Evolutionary conservation across 148 eudicot species (phyloP).

Genomic region (Simmondsia chinensis): DNA sequence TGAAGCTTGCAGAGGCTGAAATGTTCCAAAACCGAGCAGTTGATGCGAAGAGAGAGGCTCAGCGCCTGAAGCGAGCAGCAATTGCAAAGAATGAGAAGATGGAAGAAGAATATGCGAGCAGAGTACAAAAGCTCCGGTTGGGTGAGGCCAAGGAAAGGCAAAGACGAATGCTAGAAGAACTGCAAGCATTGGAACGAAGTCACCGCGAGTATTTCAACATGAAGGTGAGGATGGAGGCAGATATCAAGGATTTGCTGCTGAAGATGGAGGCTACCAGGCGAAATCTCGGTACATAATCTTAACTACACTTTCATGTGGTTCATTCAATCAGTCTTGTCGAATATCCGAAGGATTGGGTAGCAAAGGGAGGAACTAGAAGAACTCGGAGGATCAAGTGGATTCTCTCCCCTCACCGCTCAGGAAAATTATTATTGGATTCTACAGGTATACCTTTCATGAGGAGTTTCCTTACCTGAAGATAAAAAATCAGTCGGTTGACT

Average conservation of each 20-base stretch:
- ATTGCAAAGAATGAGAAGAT: constrained; percentile 52
- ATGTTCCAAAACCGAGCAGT: constrained; percentile 91
- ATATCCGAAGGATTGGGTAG: too few species aligned
- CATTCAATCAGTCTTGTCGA: too few species aligned
- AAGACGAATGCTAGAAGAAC: constrained; percentile 59
- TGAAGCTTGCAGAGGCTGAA: constrained; percentile 78
- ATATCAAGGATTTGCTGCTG: constrained; percentile 71
- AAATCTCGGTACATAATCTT: constrained; percentile 36
- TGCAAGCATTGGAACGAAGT: constrained; percentile 61
- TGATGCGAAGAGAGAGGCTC: constrained; percentile 86
- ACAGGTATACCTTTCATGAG: too few species aligned
- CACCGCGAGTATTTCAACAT: constrained; percentile 68
- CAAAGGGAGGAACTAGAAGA: too few species aligned
- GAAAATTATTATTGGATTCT: too few species aligned
- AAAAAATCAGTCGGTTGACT: too few species aligned
- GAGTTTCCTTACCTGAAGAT: too few species aligned
- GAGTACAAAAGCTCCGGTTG: constrained; percentile 51
- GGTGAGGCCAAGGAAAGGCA: constrained; percentile 62
- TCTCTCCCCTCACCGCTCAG: too few species aligned
- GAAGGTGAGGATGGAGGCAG: constrained; percentile 86
- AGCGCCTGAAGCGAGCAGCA: constrained; percentile 64
- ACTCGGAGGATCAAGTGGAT: too few species aligned
- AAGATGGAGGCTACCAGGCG: constrained; percentile 84
- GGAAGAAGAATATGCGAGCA: constrained; percentile 57
- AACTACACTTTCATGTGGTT: too few species aligned